Evolutionary conservation across 1,284 basidiomycete genomes (phyloP).

Genomic region (Somion occarium): DNA sequence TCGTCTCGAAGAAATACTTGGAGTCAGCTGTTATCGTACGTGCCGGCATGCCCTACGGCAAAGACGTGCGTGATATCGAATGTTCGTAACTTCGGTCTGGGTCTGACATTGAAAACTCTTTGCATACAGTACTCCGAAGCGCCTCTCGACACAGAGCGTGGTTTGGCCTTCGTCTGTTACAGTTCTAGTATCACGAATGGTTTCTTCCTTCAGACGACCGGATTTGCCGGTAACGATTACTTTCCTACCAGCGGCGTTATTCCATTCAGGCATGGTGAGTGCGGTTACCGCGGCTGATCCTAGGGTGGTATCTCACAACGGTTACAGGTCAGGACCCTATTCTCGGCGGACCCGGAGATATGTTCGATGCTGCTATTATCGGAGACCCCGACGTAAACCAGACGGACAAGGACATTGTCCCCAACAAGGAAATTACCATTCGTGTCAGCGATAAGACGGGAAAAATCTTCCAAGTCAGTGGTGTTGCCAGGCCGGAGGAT

Average conservation of each 20-base stretch:
- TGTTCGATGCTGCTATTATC: neutral
- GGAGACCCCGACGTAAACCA: neutral
- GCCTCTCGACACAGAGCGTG: neutral
- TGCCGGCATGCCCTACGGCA: neutral
- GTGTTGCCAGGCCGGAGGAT: neutral
- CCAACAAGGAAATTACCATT: neutral
- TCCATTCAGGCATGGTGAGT: neutral
- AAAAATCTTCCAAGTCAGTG: neutral
- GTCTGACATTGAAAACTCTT: too few relatives aligned
- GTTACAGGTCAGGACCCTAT: neutral
- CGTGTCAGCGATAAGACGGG: neutral
- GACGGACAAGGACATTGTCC: neutral
- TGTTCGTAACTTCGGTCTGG: too few relatives aligned
- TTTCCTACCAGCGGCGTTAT: neutral
- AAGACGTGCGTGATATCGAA: neutral
- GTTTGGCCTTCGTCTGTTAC: conserved; percentile 4
- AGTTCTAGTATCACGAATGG: conserved; percentile 7
- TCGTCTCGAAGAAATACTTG: conserved; percentile 16
- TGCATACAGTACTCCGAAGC: neutral
- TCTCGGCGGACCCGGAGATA: neutral
- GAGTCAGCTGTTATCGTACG: conserved; percentile 4
- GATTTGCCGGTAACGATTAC: neutral
- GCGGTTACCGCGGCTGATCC: too few relatives aligned
- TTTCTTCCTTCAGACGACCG: conserved; percentile 1
- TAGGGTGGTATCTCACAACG: too few relatives aligned